Percentiles rank a stretch among this genome's conserved stretches.
phyloP scores from a whole-genome alignment of 306 rosid genomes.

The Rubus parviflorus region DNA sequence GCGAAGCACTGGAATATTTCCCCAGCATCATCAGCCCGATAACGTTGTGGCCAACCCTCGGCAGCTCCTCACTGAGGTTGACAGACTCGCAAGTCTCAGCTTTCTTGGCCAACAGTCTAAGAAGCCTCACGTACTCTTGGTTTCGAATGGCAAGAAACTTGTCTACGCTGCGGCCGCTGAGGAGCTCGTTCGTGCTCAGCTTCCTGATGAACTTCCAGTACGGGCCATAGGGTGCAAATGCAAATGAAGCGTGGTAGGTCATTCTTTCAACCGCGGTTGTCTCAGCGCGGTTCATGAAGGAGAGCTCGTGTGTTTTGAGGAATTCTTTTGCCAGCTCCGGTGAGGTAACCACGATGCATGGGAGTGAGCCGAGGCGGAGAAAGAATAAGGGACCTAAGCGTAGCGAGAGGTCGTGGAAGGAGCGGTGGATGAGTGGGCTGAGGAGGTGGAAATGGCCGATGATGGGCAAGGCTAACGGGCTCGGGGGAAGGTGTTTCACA shows the following conservation, averaged over 20 bases:
- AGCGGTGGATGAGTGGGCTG: constrained; percentile 20
- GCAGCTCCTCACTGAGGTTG: constrained; percentile 27
- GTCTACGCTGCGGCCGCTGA: constrained; percentile 28
- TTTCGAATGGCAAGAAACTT: constrained; percentile 24
- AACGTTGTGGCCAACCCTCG: constrained; percentile 39
- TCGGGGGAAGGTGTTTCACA: constrained; percentile 24
- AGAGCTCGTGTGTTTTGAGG: constrained; percentile 38
- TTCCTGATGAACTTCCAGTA: constrained; percentile 23
- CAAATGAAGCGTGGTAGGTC: constrained; percentile 32
- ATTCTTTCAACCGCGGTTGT: constrained; percentile 28
- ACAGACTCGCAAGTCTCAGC: constrained; percentile 19
- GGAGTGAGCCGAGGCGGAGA: constrained; percentile 31
- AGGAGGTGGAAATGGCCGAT: background rate
- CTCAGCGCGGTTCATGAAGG: constrained; percentile 20
- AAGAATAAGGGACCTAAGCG: constrained; percentile 38
- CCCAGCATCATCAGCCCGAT: constrained; percentile 46
- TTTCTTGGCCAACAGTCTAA: constrained; percentile 24
- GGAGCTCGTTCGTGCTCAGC: constrained; percentile 35
- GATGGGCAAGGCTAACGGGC: constrained; percentile 29
- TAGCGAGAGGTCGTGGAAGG: constrained; percentile 30
- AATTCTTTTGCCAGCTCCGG: constrained; percentile 38
- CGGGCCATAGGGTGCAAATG: constrained; percentile 38
- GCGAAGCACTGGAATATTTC: background rate
- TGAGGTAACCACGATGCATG: constrained; percentile 22
- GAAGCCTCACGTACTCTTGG: constrained; percentile 18